phyloP scores from a whole-genome alignment of 139 green algal species.

The Limnomonas spitsbergensis region DNA sequence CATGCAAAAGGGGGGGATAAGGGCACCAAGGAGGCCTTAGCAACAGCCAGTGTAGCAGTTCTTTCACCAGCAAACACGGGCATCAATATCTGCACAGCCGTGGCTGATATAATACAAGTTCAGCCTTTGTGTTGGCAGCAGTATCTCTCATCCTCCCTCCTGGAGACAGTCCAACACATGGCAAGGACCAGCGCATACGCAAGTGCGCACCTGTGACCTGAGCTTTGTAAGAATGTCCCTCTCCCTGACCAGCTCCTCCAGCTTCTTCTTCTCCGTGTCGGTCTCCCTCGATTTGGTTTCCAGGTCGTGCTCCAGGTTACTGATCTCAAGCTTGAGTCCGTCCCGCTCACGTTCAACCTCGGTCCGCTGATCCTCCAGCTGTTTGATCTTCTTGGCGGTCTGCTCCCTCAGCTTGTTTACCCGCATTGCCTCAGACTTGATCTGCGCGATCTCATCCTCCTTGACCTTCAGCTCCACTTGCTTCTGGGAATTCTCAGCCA shows the following conservation, averaged over 20 bases:
- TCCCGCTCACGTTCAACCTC: constrained; percentile 62
- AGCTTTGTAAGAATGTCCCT: constrained; percentile 87
- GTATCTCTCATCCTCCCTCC: no score
- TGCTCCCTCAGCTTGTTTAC: constrained; percentile 68
- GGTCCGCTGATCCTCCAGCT: constrained; percentile 37
- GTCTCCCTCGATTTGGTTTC: constrained; percentile 50
- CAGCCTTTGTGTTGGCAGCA: no score
- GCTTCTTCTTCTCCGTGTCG: constrained; percentile 65
- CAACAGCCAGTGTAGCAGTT: not conserved
- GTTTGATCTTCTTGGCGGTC: constrained; percentile 51
- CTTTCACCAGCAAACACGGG: not conserved
- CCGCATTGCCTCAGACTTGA: constrained; percentile 63
- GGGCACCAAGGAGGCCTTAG: no score
- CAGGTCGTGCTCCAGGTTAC: constrained; percentile 43
- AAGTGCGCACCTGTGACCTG: constrained; percentile 29
- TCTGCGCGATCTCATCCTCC: constrained; percentile 71
- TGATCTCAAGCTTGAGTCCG: constrained; percentile 40
- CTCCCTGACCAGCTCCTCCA: constrained; percentile 79
- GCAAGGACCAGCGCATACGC: no score
- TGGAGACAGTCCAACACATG: no score
- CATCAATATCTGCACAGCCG: not conserved
- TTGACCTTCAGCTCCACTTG: constrained; percentile 82
- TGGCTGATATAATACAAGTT: no score
- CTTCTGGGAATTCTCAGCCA: constrained; percentile 78
- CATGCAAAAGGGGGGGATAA: not conserved